Base-by-base conservation (phyloP, 768 basidiomycete species). In the Lepiota brunneoincarnata region DNA sequence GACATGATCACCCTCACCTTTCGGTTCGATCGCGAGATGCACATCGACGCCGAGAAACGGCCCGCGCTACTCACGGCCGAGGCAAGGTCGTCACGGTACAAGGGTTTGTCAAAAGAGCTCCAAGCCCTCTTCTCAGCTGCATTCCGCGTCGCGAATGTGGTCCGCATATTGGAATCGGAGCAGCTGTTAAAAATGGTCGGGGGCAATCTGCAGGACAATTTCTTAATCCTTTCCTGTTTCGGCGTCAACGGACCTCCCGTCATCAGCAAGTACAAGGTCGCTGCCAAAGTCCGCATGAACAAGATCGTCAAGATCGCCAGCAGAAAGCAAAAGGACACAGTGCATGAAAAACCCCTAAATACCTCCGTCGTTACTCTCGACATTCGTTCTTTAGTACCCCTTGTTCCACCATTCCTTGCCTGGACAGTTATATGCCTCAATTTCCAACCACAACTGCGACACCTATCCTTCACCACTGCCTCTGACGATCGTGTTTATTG, bases 1-100 rank as follows among this genome's bases (percentile, higher is more conserved):
- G 52, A 45, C 28, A 54, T 54, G 52, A 46, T 54, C 52, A 54
- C 52, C 14, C 52, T 54, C 52, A 37, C 42, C 7, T 46, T 54
- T 47, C 52, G 52, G 18, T 54, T 54, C 21, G 52, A 54, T 37
- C 52, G 44, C 35, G 52, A 40, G 43, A 54, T 45, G 37, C 44
- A 45, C 23, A 17, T 54, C 26, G 34, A 39, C 18, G 52, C 45
- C 28, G 52, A 54, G 37, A 26, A 31, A 11, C 36, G 36, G 44
- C 34, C 52, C 28, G 52, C 52, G 37, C 37, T 54, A 28, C 52
- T 54, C 24, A 39, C 52, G 4, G 44, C 52, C n/a, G 52, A 54
- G 26, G 52, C 44, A n/a, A 54, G 44, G 15, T 54, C 52, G 14
- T 46, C 37, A n/a, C 38, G n/a, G 36, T 46, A 54, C 44, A 54